Conservation (phyloP, 78 protist genomes). For the Mantamonas sphyraenae region DNA sequence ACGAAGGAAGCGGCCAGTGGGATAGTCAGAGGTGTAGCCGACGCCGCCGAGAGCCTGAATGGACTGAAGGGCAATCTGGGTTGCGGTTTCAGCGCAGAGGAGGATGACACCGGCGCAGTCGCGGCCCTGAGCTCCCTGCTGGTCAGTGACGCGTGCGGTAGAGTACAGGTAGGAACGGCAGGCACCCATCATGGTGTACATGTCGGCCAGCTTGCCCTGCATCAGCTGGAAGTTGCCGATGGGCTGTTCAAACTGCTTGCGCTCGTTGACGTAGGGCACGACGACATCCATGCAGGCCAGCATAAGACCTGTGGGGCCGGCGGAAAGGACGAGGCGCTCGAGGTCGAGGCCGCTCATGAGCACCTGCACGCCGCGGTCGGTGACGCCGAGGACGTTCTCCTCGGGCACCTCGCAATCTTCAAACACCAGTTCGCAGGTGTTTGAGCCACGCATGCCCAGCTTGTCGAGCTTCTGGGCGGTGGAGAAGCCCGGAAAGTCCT, state of each 20-base stretch:
- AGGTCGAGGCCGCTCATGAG: slow-evolving; percentile 84
- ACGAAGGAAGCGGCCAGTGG: slow-evolving; percentile 78
- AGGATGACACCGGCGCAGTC: slow-evolving; percentile 71
- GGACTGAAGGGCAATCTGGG: slow-evolving; percentile 76
- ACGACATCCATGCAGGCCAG: slow-evolving; percentile 68
- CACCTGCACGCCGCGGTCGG: slow-evolving; percentile 71
- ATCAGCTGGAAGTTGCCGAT: slow-evolving; percentile 78
- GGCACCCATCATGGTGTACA: slow-evolving; percentile 66
- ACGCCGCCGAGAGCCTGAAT: slow-evolving; percentile 86
- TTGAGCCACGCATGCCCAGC: slow-evolving; percentile 91
- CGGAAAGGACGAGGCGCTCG: slow-evolving; percentile 81
- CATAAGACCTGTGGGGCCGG: slow-evolving; percentile 70
- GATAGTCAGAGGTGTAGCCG: slow-evolving; percentile 91
- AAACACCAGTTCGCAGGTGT: slow-evolving; percentile 70
- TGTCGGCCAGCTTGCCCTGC: slow-evolving; percentile 88
- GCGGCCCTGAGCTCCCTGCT: not conserved
- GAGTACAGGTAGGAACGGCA: slow-evolving; percentile 62
- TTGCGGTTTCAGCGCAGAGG: slow-evolving; percentile 75
- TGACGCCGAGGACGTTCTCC: slow-evolving; percentile 72
- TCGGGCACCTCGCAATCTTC: slow-evolving; percentile 35
- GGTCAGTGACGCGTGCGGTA: slow-evolving; percentile 55
- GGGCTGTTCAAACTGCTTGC: slow-evolving; percentile 75
- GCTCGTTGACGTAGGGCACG: slow-evolving; percentile 68
- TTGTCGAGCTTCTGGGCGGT: slow-evolving; percentile 85
- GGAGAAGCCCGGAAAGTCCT: slow-evolving; percentile 72